Conservation (phyloP, 2,329 filamentous ascomycete genomes). For the Lasiodiplodia theobromae region DNA sequence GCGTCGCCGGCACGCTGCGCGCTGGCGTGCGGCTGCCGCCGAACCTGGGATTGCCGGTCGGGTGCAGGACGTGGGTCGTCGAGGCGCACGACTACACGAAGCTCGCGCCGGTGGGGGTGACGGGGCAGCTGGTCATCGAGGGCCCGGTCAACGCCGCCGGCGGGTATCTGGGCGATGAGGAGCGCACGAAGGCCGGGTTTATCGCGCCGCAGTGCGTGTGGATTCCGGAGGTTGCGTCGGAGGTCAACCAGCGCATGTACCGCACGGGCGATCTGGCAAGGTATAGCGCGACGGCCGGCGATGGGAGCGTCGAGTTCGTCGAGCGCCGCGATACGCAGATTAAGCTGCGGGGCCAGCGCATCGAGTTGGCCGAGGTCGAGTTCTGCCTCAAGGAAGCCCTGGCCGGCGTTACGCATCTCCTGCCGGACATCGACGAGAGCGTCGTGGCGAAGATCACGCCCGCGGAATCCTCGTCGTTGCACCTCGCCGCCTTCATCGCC, state of each 20-base stretch:
- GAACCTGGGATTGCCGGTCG: constrained; percentile 34
- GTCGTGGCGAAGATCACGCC: not conserved
- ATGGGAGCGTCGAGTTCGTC: constrained; percentile 75
- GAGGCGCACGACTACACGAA: constrained; percentile 38
- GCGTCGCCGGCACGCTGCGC: not conserved
- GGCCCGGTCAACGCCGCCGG: constrained; percentile 75
- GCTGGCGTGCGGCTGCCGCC: not conserved
- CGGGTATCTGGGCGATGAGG: constrained; percentile 74
- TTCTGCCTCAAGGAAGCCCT: constrained; percentile 63
- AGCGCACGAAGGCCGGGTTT: constrained; percentile 71
- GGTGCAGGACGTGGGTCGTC: constrained; percentile 41
- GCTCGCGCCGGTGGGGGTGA: constrained; percentile 61
- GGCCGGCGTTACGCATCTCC: constrained; percentile 60
- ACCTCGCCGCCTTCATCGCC: too few species aligned
- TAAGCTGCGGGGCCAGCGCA: constrained; percentile 79
- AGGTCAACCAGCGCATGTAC: constrained; percentile 74
- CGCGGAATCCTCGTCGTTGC: too few species aligned
- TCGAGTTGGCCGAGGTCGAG: constrained; percentile 80
- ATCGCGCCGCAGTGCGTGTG: constrained; percentile 50
- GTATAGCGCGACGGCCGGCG: constrained; percentile 64
- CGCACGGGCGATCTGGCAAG: constrained; percentile 83
- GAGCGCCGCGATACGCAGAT: constrained; percentile 81
- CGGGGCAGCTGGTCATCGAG: constrained; percentile 87
- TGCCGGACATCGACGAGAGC: constrained; percentile 28
- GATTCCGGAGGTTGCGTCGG: constrained; percentile 55